Evolutionary conservation across 805 yeast genomes (phyloP).

Genomic region (Spathaspora boniae): DNA sequence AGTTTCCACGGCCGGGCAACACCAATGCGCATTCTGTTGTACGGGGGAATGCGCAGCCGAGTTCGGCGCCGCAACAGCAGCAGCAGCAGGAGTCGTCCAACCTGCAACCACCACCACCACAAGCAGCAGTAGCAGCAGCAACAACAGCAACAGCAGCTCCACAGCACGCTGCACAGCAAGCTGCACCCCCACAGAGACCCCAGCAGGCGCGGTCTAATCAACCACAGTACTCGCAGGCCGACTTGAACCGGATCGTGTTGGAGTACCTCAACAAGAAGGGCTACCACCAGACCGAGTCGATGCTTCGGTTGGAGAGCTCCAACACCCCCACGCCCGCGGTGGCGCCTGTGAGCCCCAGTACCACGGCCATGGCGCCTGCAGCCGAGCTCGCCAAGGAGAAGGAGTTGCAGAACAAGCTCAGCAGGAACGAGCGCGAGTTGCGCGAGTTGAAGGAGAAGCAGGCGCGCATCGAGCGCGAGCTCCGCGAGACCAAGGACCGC

Average conservation of each 20-base stretch:
- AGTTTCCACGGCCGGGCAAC: neutral
- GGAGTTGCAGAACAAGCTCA: conserved; percentile 24
- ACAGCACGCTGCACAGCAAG: conserved; percentile 10
- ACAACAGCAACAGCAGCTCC: conserved; percentile 9
- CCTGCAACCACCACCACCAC: conserved; percentile 3
- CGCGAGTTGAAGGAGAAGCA: conserved; percentile 34
- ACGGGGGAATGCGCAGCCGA: conserved; percentile 1
- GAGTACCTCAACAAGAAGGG: conserved; percentile 94
- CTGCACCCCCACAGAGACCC: conserved; percentile 6
- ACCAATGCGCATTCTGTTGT: too few species aligned
- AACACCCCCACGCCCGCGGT: conserved; percentile 53
- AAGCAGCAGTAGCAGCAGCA: too few species aligned
- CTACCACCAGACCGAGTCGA: conserved; percentile 89
- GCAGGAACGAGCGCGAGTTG: conserved; percentile 29
- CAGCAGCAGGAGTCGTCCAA: conserved; percentile 9
- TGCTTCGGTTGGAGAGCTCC: conserved; percentile 82
- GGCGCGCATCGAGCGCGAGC: conserved; percentile 31
- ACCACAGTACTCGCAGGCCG: conserved; percentile 71
- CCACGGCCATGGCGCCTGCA: conserved; percentile 30
- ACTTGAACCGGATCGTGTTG: conserved; percentile 84
- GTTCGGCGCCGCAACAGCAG: conserved; percentile 3
- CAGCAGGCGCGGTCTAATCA: conserved; percentile 23
- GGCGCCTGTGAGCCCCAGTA: conserved; percentile 48
- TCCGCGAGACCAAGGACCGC: conserved; percentile 36
- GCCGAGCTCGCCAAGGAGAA: conserved; percentile 26